phyloP scores from a whole-genome alignment of 192 early-diverging fungal genomes.

The Coemansia sp. region DNA sequence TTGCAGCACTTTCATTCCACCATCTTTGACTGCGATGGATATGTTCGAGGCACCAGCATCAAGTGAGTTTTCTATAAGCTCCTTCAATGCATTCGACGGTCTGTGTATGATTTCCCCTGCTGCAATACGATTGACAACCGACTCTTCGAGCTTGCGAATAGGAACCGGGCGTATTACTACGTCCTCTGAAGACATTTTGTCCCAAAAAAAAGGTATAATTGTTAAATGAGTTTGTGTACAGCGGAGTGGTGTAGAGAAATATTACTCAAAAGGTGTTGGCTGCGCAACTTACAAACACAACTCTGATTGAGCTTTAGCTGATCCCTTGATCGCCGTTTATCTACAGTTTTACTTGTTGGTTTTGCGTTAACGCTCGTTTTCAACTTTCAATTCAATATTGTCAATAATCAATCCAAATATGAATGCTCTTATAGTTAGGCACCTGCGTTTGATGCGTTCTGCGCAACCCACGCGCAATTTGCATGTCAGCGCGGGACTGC shows the following conservation, averaged over 20 bases:
- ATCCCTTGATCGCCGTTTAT: too few relatives aligned
- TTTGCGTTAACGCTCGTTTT: too few relatives aligned
- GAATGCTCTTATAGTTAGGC: constrained; percentile 14
- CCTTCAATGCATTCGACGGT: constrained; percentile 94
- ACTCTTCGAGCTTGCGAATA: constrained; percentile 79
- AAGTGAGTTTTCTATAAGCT: constrained; percentile 93
- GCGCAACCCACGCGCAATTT: constrained; percentile 9
- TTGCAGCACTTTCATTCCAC: constrained; percentile 89
- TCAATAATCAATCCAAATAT: constrained; percentile 1
- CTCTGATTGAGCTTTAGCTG: too few relatives aligned
- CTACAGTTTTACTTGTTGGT: too few relatives aligned
- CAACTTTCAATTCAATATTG: too few relatives aligned
- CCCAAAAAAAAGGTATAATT: too few relatives aligned
- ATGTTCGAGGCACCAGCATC: constrained; percentile 91
- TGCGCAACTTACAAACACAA: too few relatives aligned
- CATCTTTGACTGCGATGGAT: constrained; percentile 80
- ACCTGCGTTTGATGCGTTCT: constrained; percentile 9
- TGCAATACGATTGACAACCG: constrained; percentile 93
- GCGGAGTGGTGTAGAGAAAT: too few relatives aligned
- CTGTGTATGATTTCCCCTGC: constrained; percentile 98
- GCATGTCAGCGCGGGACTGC: constrained; percentile 28
- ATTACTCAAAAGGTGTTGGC: too few relatives aligned
- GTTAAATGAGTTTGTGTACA: too few relatives aligned
- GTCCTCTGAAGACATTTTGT: not conserved
- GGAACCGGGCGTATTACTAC: constrained; percentile 30